Conservation (phyloP, 1,284 basidiomycete genomes). For the Fomitopsis pinicola region DNA sequence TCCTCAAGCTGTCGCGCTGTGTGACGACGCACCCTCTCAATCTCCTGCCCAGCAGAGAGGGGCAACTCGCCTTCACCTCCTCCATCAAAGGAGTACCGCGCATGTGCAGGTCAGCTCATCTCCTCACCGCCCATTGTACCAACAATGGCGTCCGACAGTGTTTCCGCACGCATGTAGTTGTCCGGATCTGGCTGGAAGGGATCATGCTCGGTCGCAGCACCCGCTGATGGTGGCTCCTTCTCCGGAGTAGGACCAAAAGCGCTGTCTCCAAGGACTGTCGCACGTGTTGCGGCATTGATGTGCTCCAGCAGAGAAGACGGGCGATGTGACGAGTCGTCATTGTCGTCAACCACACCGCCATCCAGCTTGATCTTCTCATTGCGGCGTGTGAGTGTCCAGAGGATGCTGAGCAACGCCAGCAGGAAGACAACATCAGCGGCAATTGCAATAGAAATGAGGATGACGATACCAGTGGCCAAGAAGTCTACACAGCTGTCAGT, state of each 20-base stretch:
- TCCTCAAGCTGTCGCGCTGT: too few species aligned
- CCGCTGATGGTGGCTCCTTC: constrained; percentile 43
- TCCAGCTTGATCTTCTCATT: constrained; percentile 68
- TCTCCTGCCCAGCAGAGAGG: constrained; percentile 64
- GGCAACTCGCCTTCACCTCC: constrained; percentile 72
- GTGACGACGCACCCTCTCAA: too few species aligned
- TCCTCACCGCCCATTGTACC: constrained; percentile 63
- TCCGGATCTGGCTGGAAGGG: constrained; percentile 70
- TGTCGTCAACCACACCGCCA: constrained; percentile 57
- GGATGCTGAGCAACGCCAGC: constrained; percentile 81
- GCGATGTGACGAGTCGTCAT: constrained; percentile 70
- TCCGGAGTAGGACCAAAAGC: constrained; percentile 48
- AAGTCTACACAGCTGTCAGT: constrained; percentile 50
- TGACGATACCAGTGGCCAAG: constrained; percentile 89
- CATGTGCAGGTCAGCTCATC: constrained; percentile 66
- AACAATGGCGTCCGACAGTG: constrained; percentile 70
- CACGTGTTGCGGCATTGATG: constrained; percentile 83
- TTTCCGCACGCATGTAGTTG: constrained; percentile 72
- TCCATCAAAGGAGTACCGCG: constrained; percentile 77
- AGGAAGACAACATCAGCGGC: constrained; percentile 93
- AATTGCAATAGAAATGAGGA: constrained; percentile 96
- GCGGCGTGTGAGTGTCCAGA: constrained; percentile 82
- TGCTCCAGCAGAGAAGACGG: constrained; percentile 80
- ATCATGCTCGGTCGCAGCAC: constrained; percentile 37
- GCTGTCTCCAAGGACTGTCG: constrained; percentile 64